These are phyloP conservation scores for Paracamarosporium sp. DNA, from an alignment of 2,329 filamentous ascomycete species.

Conservation along the genomic window DNA sequence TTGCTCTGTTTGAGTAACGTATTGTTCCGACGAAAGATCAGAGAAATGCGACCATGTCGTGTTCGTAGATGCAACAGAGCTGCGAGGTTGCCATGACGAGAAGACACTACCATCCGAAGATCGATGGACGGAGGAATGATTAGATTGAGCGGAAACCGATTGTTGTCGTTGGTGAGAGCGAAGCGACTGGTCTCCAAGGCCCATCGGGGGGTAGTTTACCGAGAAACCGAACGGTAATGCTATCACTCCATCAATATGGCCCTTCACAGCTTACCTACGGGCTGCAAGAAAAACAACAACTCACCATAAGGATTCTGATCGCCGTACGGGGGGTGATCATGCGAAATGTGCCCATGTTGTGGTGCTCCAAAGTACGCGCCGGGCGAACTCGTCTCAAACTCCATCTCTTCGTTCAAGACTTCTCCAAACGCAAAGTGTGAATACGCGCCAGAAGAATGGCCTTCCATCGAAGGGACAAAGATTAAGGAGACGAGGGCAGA, in stretches of 20 bases:
- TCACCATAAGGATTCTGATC: conserved; percentile 15
- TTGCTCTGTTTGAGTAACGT: conserved; percentile 19
- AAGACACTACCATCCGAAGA: conserved; percentile 25
- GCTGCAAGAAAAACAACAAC: background rate
- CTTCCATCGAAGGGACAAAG: conserved; percentile 9
- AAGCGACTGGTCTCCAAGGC: conserved; percentile 6
- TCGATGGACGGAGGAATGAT: conserved; percentile 19
- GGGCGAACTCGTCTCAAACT: conserved; percentile 9
- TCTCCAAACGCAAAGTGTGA: conserved; percentile 12
- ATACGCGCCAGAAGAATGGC: conserved; percentile 9
- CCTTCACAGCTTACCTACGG: background rate
- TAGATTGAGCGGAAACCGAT: conserved; percentile 29
- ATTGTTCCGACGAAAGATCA: conserved; percentile 15
- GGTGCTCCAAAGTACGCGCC: conserved; percentile 10
- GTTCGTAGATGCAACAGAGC: conserved; percentile 30
- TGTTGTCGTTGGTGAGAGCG: conserved; percentile 20
- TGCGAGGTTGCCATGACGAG: conserved; percentile 21
- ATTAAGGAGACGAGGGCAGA: background rate
- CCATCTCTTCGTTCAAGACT: conserved; percentile 6
- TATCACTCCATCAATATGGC: conserved; percentile 11
- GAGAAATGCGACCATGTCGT: conserved; percentile 30
- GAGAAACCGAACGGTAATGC: conserved; percentile 15
- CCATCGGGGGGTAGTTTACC: conserved; percentile 13
- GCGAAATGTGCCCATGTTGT: conserved; percentile 13
- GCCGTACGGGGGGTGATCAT: conserved; percentile 10